Evolutionary conservation across 2,329 filamentous ascomycete species (phyloP).

Genomic region (Zelopaecilomyces penicillatus): DNA sequence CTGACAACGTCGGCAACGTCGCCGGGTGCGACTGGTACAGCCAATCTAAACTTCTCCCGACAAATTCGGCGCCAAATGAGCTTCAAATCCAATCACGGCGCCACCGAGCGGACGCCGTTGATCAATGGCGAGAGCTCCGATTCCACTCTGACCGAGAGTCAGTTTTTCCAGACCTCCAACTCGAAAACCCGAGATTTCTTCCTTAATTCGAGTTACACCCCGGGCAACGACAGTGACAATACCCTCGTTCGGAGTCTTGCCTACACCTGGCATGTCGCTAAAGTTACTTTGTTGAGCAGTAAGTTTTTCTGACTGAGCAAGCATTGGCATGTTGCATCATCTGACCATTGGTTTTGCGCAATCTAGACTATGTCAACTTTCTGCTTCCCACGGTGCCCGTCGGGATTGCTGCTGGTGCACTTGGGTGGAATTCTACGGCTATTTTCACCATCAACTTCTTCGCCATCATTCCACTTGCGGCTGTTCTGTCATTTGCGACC

Average conservation of each 20-base stretch:
- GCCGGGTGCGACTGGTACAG: constrained; percentile 8
- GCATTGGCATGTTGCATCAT: not conserved
- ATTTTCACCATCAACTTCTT: constrained; percentile 75
- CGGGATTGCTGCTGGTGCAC: constrained; percentile 57
- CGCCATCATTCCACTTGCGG: constrained; percentile 68
- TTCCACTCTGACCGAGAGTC: constrained; percentile 11
- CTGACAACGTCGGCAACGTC: no score
- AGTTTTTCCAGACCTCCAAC: constrained; percentile 14
- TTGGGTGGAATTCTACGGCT: constrained; percentile 55
- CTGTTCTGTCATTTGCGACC: constrained; percentile 67
- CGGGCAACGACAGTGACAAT: constrained; percentile 43
- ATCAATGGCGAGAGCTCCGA: constrained; percentile 28
- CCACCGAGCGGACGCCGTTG: constrained; percentile 35
- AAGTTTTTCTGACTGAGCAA: constrained; percentile 21
- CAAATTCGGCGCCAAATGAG: constrained; percentile 2
- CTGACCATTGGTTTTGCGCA: not conserved
- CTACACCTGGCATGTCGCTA: constrained; percentile 46
- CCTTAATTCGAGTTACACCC: constrained; percentile 41
- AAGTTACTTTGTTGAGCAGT: constrained; percentile 53
- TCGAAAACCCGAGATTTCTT: constrained; percentile 33
- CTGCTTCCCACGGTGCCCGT: constrained; percentile 66
- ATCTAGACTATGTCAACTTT: constrained; percentile 54
- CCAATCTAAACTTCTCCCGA: constrained; percentile 16
- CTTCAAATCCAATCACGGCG: constrained; percentile 8
- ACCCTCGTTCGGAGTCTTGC: constrained; percentile 36